These are phyloP conservation scores for Herpetomonas tarakana DNA, from an alignment of 208 protist genomes.

Conservation along the genomic window DNA sequence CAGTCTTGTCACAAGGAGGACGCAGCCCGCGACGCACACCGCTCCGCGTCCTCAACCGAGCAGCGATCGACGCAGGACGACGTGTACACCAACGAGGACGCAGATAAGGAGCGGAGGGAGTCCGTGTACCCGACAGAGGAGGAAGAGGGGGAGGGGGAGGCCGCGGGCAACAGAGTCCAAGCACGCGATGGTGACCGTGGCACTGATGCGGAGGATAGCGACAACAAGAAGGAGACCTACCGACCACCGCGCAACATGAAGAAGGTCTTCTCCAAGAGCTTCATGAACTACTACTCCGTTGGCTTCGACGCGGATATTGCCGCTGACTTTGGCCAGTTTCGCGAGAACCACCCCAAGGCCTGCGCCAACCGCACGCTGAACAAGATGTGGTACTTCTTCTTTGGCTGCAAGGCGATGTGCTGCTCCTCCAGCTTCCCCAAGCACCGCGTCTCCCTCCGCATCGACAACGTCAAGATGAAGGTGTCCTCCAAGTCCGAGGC, in stretches of 20 bases:
- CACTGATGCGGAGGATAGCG: background rate
- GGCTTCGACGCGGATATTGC: constrained; percentile 59
- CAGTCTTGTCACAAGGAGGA: no score
- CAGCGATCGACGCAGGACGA: background rate
- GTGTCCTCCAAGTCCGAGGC: constrained; percentile 30
- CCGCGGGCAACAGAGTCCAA: background rate
- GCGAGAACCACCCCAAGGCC: constrained; percentile 30
- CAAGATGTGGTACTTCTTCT: constrained; percentile 64
- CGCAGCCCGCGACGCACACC: background rate
- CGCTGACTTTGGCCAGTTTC: constrained; percentile 42
- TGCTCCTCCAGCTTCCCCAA: constrained; percentile 25
- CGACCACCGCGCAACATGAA: background rate
- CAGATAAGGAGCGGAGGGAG: background rate
- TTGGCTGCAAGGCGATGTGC: constrained; percentile 40
- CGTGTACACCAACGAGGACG: background rate
- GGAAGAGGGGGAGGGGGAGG: background rate
- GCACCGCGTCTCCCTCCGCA: constrained; percentile 17
- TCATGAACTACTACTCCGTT: constrained; percentile 74
- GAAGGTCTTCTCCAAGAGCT: constrained; percentile 17
- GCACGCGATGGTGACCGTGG: background rate
- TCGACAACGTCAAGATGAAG: constrained; percentile 30
- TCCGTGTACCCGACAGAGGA: background rate
- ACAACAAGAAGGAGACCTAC: background rate
- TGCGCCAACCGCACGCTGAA: constrained; percentile 41
- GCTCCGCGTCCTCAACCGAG: background rate